Percentiles rank a stretch among this genome's conserved stretches.
Conservation (phyloP, 2,329 filamentous ascomycete species). For the Cryphonectria japonica region DNA sequence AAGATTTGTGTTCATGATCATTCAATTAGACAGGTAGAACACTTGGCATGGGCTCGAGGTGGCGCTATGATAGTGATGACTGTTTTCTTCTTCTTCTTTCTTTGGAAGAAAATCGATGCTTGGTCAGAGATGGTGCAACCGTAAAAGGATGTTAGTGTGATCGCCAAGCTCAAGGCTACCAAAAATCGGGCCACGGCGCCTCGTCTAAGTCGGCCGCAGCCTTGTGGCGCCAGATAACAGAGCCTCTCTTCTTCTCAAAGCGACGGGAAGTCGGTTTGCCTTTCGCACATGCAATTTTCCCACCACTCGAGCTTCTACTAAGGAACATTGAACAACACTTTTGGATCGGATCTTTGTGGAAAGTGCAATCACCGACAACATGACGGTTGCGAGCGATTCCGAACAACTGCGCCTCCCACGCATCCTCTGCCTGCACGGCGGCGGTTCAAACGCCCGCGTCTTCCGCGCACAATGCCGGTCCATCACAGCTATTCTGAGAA, state of each 20-base stretch:
- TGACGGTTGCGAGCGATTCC: neutral
- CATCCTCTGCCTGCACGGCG: neutral
- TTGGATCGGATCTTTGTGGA: neutral
- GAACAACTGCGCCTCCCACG: neutral
- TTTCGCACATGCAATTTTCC: neutral
- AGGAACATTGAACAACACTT: neutral
- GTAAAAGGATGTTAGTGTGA: neutral
- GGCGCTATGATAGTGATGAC: neutral
- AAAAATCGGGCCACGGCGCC: neutral
- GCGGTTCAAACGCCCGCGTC: neutral
- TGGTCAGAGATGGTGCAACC: too few species aligned
- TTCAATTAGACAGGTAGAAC: neutral
- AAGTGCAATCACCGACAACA: neutral
- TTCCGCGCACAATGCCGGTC: conserved; percentile 2
- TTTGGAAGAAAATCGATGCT: too few species aligned
- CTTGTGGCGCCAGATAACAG: neutral
- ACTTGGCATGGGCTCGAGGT: neutral
- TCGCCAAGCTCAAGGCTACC: neutral
- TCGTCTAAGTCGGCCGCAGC: neutral
- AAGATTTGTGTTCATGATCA: neutral
- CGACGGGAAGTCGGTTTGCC: neutral
- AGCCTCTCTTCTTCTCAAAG: neutral
- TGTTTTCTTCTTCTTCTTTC: too few species aligned
- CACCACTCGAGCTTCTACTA: too few species aligned
- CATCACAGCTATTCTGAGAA: neutral